These are phyloP conservation scores for Tetraselmis striata DNA, from an alignment of 139 green algal genomes.

Conservation along the genomic window DNA sequence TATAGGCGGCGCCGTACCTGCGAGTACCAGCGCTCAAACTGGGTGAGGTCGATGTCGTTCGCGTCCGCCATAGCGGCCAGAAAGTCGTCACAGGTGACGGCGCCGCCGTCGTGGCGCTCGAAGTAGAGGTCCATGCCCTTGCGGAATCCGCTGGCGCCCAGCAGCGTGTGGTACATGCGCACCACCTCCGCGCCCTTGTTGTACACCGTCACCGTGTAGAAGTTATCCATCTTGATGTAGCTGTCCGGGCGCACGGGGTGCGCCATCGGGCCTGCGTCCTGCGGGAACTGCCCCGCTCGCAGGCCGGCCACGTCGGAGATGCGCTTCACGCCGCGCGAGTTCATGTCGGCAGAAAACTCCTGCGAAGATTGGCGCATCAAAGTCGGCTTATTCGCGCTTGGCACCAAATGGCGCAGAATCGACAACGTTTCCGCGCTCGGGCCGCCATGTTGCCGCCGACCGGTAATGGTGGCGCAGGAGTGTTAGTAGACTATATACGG, in stretches of 20 bases:
- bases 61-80: conserved; percentile 91
- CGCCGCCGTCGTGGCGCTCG: conserved; percentile 87
- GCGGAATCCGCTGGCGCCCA: conserved; percentile 91
- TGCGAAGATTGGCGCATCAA: too few relatives aligned
- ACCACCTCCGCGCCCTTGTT: conserved; percentile 83
- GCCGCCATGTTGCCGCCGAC: too few relatives aligned
- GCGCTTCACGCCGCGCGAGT: conserved; percentile 84
- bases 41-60: conserved; percentile 75
- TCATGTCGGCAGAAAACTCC: conserved; percentile 95
- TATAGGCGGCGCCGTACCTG: neutral
- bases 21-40: conserved; percentile 48
- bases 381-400: too few relatives aligned
- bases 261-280: conserved; percentile 90
- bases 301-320: conserved; percentile 81
- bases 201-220: conserved; percentile 87
- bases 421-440: too few relatives aligned
- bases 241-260: conserved; percentile 92
- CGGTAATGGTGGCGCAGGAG: too few relatives aligned
- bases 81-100: conserved; percentile 98
- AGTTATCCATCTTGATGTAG: conserved; percentile 99
- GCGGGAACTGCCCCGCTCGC: conserved; percentile 79
- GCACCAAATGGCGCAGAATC: too few relatives aligned
- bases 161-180: conserved; percentile 85
- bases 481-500: too few relatives aligned
- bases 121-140: conserved; percentile 98